Conservation (phyloP, 306 rosid species). For the Cucurbita moschata region DNA sequence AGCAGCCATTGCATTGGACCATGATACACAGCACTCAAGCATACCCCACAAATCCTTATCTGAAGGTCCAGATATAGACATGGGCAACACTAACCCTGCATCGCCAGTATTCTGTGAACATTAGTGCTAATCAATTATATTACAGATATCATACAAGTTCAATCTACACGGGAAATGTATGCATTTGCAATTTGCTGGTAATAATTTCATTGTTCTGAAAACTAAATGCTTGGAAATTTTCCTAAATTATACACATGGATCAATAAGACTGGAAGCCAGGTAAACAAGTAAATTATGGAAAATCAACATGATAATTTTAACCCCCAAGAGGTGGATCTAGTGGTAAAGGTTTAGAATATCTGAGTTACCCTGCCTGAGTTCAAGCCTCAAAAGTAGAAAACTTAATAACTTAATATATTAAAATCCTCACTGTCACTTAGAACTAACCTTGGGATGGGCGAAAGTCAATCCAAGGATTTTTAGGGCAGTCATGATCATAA, state of each 20-base stretch:
- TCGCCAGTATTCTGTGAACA: not conserved
- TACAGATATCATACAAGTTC: not conserved
- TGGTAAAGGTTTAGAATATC: not conserved
- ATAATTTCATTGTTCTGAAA: not conserved
- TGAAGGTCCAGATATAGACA: conserved; percentile 2
- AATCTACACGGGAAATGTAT: not conserved
- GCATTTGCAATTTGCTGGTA: not conserved
- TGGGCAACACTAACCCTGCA: conserved; percentile 1
- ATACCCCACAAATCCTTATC: not conserved
- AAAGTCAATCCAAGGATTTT: not conserved
- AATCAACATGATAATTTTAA: not conserved
- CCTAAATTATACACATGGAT: not conserved
- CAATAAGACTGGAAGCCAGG: not conserved
- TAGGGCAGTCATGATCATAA: not conserved
- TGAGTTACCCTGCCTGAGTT: not conserved
- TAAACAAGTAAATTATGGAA: not conserved
- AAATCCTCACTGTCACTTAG: not conserved
- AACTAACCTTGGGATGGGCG: not conserved
- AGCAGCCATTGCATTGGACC: conserved; percentile 8
- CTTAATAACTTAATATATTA: not conserved
- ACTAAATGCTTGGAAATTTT: not conserved
- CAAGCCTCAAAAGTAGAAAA: not conserved
- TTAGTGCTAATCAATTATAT: not conserved
- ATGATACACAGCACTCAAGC: conserved; percentile 2
- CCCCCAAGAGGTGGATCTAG: not conserved